Conservation (phyloP, 768 basidiomycete species). For the Rubroboletus pulcherrimus region DNA sequence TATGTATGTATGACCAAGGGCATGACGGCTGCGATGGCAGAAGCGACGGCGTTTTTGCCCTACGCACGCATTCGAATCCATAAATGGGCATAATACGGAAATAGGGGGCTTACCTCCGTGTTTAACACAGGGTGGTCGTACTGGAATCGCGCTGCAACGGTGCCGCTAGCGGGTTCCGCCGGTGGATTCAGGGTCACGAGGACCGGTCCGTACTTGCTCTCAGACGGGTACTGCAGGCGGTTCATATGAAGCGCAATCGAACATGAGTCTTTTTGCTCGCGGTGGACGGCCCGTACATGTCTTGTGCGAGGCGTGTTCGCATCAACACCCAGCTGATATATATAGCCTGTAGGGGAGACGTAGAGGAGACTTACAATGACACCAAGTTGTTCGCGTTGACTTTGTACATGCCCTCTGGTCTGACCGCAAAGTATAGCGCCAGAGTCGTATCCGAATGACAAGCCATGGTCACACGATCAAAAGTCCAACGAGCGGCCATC, state of each 20-base stretch:
- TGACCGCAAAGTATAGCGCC: slow-evolving; percentile 30
- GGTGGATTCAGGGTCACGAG: slow-evolving; percentile 74
- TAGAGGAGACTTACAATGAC: slow-evolving; percentile 46
- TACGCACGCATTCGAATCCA: not conserved
- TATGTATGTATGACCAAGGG: not conserved
- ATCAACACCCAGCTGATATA: not conserved
- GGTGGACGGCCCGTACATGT: slow-evolving; percentile 37
- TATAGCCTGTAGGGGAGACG: not conserved
- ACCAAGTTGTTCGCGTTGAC: slow-evolving; percentile 52
- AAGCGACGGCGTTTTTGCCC: not conserved
- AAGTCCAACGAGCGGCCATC: slow-evolving; percentile 41
- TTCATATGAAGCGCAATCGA: slow-evolving; percentile 47
- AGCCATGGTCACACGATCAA: slow-evolving; percentile 72
- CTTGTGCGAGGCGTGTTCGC: slow-evolving; percentile 21
- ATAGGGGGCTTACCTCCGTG: slow-evolving; percentile 35
- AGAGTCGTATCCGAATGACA: slow-evolving; percentile 69
- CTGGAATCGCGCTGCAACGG: slow-evolving; percentile 46
- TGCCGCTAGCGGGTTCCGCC: slow-evolving; percentile 42
- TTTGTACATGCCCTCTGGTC: slow-evolving; percentile 34
- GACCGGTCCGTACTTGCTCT: slow-evolving; percentile 53
- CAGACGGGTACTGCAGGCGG: slow-evolving; percentile 63
- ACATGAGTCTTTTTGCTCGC: not conserved
- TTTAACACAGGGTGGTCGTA: slow-evolving; percentile 74
- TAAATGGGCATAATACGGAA: not conserved
- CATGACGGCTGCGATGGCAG: too few relatives aligned